Conservation (phyloP, 2,329 filamentous ascomycete genomes). For the Alternaria ventricosa region DNA sequence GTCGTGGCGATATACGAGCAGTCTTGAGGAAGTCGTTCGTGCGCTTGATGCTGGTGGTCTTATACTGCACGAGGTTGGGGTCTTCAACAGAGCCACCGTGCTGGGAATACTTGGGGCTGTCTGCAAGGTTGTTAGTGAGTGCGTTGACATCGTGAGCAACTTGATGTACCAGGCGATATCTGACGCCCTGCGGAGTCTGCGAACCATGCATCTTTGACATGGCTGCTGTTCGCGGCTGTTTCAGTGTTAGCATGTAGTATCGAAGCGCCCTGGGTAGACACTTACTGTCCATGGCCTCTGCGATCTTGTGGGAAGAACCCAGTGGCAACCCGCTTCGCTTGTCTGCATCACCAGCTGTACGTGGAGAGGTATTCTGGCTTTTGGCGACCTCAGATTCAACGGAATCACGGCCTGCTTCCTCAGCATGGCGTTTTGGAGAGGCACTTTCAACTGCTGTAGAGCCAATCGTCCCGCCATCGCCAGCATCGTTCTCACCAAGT, state of each 20-base stretch:
- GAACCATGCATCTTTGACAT: background rate
- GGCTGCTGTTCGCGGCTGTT: background rate
- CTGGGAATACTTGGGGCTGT: background rate
- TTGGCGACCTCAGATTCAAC: background rate
- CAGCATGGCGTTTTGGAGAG: background rate
- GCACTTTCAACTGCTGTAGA: background rate
- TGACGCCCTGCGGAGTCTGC: too few relatives aligned
- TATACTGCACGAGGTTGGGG: background rate
- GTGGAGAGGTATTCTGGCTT: background rate
- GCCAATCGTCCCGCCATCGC: background rate
- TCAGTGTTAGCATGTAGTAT: background rate
- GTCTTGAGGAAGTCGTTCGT: background rate
- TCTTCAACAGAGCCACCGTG: background rate
- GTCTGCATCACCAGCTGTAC: background rate
- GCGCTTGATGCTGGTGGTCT: background rate
- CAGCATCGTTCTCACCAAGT: background rate
- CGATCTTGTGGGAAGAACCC: background rate
- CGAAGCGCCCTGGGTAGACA: too few relatives aligned
- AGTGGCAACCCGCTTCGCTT: background rate
- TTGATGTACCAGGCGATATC: background rate
- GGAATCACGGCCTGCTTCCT: background rate
- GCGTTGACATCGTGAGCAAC: background rate
- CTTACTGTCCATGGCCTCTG: background rate
- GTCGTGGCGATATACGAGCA: background rate
- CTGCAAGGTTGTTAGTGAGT: background rate